phyloP scores from a whole-genome alignment of 2,329 filamentous ascomycete genomes.

The Colletotrichum orchidophilum region DNA sequence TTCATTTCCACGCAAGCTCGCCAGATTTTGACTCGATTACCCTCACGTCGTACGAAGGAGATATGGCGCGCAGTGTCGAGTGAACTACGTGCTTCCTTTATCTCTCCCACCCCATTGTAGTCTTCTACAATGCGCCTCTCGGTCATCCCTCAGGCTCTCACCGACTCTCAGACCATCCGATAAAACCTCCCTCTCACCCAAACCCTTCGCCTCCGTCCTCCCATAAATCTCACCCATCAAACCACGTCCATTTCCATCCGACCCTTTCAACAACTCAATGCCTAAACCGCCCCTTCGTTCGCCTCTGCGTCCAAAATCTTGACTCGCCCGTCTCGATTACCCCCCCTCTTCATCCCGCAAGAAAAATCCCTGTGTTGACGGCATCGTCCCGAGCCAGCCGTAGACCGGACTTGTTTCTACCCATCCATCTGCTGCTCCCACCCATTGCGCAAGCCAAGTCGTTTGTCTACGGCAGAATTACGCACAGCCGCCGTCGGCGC shows the following conservation, averaged over 20 bases:
- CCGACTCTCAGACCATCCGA: constrained; percentile 24
- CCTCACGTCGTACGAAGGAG: background rate
- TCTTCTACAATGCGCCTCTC: background rate
- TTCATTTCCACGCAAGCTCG: background rate
- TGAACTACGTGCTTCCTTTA: background rate
- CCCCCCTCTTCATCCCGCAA: background rate
- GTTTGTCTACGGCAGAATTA: background rate
- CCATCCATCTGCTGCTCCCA: background rate
- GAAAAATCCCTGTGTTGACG: background rate
- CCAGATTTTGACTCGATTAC: background rate
- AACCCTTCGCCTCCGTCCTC: background rate
- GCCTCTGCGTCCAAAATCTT: background rate
- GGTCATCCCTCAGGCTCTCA: background rate
- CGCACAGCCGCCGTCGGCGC: background rate
- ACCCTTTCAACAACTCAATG: background rate
- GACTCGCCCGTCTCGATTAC: background rate
- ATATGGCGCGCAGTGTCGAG: background rate
- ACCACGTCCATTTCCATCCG: background rate
- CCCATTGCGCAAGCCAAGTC: background rate
- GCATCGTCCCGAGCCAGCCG: background rate
- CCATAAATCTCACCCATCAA: background rate
- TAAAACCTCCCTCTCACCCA: background rate
- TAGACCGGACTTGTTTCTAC: background rate
- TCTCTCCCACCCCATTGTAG: too few species aligned
- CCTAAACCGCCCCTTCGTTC: background rate